Evolutionary conservation across 75 land plant genomes (phyloP).

Genomic region (Chamaecyparis obtusa): DNA sequence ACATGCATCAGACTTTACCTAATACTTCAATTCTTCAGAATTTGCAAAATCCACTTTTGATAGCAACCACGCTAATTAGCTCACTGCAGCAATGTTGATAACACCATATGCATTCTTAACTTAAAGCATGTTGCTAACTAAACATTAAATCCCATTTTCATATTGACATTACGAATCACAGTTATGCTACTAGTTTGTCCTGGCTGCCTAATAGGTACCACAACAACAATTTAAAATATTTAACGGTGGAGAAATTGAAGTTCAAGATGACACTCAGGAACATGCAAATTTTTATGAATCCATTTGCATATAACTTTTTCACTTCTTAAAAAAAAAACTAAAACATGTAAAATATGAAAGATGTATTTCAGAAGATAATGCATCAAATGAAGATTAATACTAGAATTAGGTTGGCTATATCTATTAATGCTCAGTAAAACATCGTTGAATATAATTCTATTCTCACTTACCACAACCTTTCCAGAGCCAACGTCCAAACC

Average conservation of each 20-base stretch:
- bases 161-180: not conserved
- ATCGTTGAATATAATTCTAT: not conserved
- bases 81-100: not conserved
- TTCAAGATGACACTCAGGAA: not conserved
- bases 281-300: not conserved
- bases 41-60: not conserved
- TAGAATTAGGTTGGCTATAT: too few relatives aligned
- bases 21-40: not conserved
- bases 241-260: not conserved
- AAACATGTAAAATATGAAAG: not conserved
- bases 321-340: not conserved
- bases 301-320: not conserved
- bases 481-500: constrained; percentile 48
- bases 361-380: not conserved
- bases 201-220: not conserved
- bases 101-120: not conserved
- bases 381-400: not conserved
- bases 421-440: not conserved
- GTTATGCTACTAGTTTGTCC: not conserved
- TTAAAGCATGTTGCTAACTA: not conserved
- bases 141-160: not conserved
- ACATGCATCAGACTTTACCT: not conserved
- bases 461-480: constrained; percentile 75
- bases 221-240: not conserved
- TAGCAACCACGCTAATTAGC: not conserved